Percentiles rank a stretch among this genome's conserved stretches.
phyloP scores from a whole-genome alignment of 495 filamentous ascomycete genomes.

The Hypoxylon fuscum region DNA sequence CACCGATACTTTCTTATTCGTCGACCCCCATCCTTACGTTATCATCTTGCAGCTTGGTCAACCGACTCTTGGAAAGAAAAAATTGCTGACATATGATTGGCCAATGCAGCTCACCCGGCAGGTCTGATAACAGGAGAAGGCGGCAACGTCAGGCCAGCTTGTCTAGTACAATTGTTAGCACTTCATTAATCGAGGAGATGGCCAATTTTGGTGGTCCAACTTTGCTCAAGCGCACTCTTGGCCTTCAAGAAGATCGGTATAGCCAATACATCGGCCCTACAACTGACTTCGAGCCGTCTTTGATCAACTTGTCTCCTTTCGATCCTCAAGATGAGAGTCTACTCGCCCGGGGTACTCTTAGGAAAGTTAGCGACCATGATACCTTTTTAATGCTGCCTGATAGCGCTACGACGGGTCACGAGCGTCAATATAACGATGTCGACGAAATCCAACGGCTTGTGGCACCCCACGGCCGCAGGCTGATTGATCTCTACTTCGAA shows the following conservation, averaged over 20 bases:
- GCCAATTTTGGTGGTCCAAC: slow-evolving; percentile 68
- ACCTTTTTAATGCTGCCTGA: slow-evolving; percentile 86
- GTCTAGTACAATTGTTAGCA: slow-evolving; percentile 62
- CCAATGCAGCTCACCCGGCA: slow-evolving; percentile 58
- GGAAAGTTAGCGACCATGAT: slow-evolving; percentile 82
- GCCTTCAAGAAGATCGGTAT: slow-evolving; percentile 68
- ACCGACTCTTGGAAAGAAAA: slow-evolving; percentile 33
- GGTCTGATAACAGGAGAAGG: slow-evolving; percentile 62
- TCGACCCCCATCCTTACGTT: slow-evolving; percentile 43
- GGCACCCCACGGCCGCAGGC: slow-evolving; percentile 77
- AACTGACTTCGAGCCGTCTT: slow-evolving; percentile 75
- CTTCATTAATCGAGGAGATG: slow-evolving; percentile 67
- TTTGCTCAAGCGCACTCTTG: slow-evolving; percentile 69
- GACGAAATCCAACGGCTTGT: slow-evolving; percentile 86
- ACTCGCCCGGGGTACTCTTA: slow-evolving; percentile 71
- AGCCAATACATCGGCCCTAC: slow-evolving; percentile 73
- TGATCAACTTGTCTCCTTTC: slow-evolving; percentile 76
- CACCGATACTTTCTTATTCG: slow-evolving; percentile 42
- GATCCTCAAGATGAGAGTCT: slow-evolving; percentile 76
- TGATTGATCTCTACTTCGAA: slow-evolving; percentile 89
- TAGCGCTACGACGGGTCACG: slow-evolving; percentile 66
- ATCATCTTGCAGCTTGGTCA: slow-evolving; percentile 38
- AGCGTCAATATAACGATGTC: slow-evolving; percentile 69
- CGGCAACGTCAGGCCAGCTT: slow-evolving; percentile 62
- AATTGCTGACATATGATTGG: slow-evolving; percentile 57